A percentile compares a stretch with the other conserved stretches of the same genome.
These are phyloP conservation scores for Cytospora chrysosperma DNA, from an alignment of 2,329 filamentous ascomycete species.

Conservation along the genomic window DNA sequence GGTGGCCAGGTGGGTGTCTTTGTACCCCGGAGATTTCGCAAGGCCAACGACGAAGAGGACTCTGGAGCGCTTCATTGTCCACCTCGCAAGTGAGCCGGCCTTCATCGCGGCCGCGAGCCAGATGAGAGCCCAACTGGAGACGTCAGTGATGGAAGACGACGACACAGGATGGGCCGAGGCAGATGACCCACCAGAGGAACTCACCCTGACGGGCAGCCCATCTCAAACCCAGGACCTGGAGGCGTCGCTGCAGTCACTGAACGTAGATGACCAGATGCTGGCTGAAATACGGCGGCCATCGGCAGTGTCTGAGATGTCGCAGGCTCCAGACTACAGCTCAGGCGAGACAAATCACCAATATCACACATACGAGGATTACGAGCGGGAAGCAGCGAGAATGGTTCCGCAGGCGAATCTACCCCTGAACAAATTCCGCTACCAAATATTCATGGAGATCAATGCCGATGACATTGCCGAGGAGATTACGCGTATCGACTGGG, in stretches of 20 bases:
- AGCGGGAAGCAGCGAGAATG: conserved; percentile 71
- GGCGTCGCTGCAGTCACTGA: conserved; percentile 48
- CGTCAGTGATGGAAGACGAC: conserved; percentile 76
- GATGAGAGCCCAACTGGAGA: conserved; percentile 75
- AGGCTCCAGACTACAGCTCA: conserved; percentile 37
- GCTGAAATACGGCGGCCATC: conserved; percentile 42
- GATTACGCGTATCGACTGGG: conserved; percentile 94
- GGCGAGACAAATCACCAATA: conserved; percentile 53
- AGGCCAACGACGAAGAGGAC: conserved; percentile 69
- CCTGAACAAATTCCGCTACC: conserved; percentile 84
- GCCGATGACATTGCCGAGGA: conserved; percentile 87
- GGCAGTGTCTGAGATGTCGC: conserved; percentile 45
- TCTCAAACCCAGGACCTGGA: conserved; percentile 32
- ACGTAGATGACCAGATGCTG: conserved; percentile 44
- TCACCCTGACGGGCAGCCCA: conserved; percentile 34
- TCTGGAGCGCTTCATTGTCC: conserved; percentile 71
- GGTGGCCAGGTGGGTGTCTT: conserved; percentile 82
- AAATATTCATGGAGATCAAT: conserved; percentile 81
- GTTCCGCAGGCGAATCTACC: conserved; percentile 67
- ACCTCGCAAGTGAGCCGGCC: conserved; percentile 74
- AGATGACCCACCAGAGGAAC: conserved; percentile 58
- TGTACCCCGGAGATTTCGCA: conserved; percentile 92
- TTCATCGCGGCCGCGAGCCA: conserved; percentile 84
- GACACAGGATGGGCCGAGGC: conserved; percentile 89
- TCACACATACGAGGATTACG: conserved; percentile 73